These are phyloP conservation scores for Phytophthora sansomeana DNA, from an alignment of 352 stramenopile genomes.

Conservation along the genomic window DNA sequence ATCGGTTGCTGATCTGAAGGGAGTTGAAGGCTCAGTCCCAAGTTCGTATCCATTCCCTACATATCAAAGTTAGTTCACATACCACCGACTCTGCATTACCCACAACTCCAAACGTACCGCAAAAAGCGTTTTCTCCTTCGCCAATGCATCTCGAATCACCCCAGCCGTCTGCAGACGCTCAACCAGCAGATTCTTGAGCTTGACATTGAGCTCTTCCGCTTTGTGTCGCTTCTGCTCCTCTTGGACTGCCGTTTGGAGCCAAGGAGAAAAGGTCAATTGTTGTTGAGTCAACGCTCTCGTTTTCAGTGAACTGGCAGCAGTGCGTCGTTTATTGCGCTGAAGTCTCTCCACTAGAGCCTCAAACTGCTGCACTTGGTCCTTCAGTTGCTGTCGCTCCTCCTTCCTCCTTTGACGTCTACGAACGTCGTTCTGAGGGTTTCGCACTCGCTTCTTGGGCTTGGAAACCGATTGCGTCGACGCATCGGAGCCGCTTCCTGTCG, in stretches of 20 bases:
- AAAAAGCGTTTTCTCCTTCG: slow-evolving; percentile 5
- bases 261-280: neutral
- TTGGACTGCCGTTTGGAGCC: slow-evolving; percentile 4
- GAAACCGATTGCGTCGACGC: neutral
- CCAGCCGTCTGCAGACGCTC: slow-evolving; percentile 5
- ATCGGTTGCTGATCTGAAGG: neutral
- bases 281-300: neutral
- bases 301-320: too few relatives aligned
- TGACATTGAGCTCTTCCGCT: slow-evolving; percentile 13
- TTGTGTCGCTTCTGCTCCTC: slow-evolving; percentile 9
- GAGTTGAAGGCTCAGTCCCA: neutral
- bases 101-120: slow-evolving; percentile 1
- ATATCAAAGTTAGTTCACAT: neutral
- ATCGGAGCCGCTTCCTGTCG: neutral
- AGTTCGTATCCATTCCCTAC: neutral
- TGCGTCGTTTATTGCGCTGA: neutral
- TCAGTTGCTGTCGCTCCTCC: slow-evolving; percentile 31
- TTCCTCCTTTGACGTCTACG: slow-evolving; percentile 12
- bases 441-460: slow-evolving; percentile 20
- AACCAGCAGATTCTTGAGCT: slow-evolving; percentile 12
- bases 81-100: neutral
- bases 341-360: slow-evolving; percentile 27
- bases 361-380: slow-evolving; percentile 27
- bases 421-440: slow-evolving; percentile 17
- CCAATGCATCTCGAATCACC: slow-evolving; percentile 1